phyloP scores from a whole-genome alignment of 192 early-diverging fungal genomes.

The Spizellomyces punctatus region DNA sequence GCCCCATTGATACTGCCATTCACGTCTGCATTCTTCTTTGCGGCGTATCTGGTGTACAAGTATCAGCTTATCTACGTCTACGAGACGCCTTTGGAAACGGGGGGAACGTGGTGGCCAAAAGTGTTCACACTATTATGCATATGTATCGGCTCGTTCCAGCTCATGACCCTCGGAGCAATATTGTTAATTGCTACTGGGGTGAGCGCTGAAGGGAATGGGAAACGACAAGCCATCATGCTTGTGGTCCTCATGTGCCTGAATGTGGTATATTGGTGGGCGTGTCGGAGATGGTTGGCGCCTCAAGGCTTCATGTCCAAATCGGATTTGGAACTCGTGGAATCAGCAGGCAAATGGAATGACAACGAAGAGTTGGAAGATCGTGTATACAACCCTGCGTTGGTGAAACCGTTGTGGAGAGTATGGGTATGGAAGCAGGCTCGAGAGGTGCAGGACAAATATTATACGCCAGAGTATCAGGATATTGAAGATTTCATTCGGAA shows the following conservation, averaged over 20 bases:
- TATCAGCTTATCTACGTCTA: conserved; percentile 55
- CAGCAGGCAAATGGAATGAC: conserved; percentile 3
- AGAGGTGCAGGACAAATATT: conserved; percentile 25
- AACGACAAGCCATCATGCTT: conserved; percentile 32
- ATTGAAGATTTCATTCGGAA: conserved; percentile 31
- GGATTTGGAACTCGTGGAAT: not conserved
- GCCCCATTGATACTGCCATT: conserved; percentile 48
- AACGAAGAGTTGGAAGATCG: conserved; percentile 34
- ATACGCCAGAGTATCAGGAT: conserved; percentile 33
- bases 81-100: conserved; percentile 45
- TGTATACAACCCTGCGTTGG: conserved; percentile 48
- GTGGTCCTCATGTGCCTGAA: conserved; percentile 30
- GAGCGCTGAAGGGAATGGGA: conserved; percentile 3
- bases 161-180: conserved; percentile 42
- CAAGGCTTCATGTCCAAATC: conserved; percentile 29
- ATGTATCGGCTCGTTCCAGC: conserved; percentile 39
- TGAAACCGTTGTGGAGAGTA: conserved; percentile 44
- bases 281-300: conserved; percentile 28
- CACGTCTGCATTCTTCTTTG: conserved; percentile 34
- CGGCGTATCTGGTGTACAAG: conserved; percentile 46
- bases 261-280: conserved; percentile 35
- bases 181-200: conserved; percentile 25
- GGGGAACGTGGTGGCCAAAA: conserved; percentile 43
- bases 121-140: conserved; percentile 45
- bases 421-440: conserved; percentile 40